Percentiles rank a stretch among this genome's conserved stretches.
Evolutionary conservation across 1,139 yeast genomes (phyloP).

Genomic region (Debaryomyces sp.): DNA sequence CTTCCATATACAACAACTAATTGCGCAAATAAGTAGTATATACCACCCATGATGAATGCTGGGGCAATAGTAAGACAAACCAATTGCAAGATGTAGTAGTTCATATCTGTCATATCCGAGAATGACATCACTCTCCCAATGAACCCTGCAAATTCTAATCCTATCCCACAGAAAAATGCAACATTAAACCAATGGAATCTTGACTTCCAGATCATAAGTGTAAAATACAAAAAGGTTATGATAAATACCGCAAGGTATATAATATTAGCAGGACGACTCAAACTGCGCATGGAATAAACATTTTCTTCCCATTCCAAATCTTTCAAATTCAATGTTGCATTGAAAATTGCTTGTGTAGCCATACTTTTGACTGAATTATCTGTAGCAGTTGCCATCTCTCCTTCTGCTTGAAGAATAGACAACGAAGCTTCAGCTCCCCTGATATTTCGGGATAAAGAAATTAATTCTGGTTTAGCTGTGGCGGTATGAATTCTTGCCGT

Average conservation of each 20-base stretch:
- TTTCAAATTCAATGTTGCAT: constrained; percentile 33
- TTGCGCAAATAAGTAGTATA: constrained; percentile 76
- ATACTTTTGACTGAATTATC: constrained; percentile 24
- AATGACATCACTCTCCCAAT: constrained; percentile 56
- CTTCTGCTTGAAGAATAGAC: constrained; percentile 31
- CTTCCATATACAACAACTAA: constrained; percentile 68
- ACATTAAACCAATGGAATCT: constrained; percentile 76
- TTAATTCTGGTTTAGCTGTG: constrained; percentile 11
- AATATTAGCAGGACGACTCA: constrained; percentile 27
- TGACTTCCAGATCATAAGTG: constrained; percentile 34
- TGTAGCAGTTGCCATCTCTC: constrained; percentile 44
- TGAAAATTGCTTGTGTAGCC: constrained; percentile 34
- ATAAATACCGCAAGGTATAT: constrained; percentile 26
- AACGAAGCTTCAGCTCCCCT: constrained; percentile 43
- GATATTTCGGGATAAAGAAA: constrained; percentile 21
- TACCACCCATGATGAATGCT: constrained; percentile 84
- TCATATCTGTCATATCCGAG: constrained; percentile 37
- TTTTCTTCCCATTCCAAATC: constrained; percentile 24
- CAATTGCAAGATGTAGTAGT: constrained; percentile 64
- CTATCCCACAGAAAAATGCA: constrained; percentile 61
- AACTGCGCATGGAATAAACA: constrained; percentile 36
- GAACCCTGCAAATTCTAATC: constrained; percentile 73
- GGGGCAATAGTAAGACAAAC: constrained; percentile 78
- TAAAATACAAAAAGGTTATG: constrained; percentile 21
- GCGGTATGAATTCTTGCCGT: constrained; percentile 2